Conservation (phyloP, 83 land plant genomes). For the Picea engelmannii region DNA sequence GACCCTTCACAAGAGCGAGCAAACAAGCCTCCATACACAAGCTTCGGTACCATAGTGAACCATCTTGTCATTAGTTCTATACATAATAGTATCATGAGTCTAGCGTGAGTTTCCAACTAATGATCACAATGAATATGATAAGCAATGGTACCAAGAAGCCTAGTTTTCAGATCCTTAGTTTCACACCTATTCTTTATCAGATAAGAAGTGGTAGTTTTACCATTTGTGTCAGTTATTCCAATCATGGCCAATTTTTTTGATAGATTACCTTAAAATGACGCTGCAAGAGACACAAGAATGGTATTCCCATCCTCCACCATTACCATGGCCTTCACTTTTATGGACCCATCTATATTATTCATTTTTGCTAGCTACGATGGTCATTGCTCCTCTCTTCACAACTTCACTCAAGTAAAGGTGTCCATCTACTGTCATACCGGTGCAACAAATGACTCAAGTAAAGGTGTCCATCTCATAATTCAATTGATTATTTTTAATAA, state of each 20-base stretch:
- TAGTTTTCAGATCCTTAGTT: slow-evolving; percentile 82
- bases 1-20: slow-evolving; percentile 57
- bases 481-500: too few relatives aligned
- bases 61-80: slow-evolving; percentile 97
- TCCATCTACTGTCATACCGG: slow-evolving; percentile 56
- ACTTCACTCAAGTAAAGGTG: slow-evolving; percentile 70
- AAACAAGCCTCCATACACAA: slow-evolving; percentile 92
- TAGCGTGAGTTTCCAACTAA: slow-evolving; percentile 62
- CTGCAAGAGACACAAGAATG: too few relatives aligned
- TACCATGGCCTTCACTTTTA: slow-evolving; percentile 47
- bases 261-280: too few relatives aligned
- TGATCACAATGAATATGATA: slow-evolving; percentile 77
- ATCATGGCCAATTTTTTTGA: slow-evolving; percentile 7
- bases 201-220: slow-evolving; percentile 78
- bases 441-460: slow-evolving; percentile 86
- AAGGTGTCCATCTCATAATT: too few relatives aligned
- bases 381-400: slow-evolving; percentile 89
- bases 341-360: slow-evolving; percentile 55
- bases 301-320: slow-evolving; percentile 78
- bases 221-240: slow-evolving; percentile 89
- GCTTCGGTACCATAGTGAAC: slow-evolving; percentile 85
- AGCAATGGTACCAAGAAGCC: slow-evolving; percentile 73
- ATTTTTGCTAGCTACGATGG: slow-evolving; percentile 79
- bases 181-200: slow-evolving; percentile 83
- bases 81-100: slow-evolving; percentile 78